Evolutionary conservation across 129 eudicot species (phyloP), one percentile per base, ranked within the genome.

Genomic region (Chrysanthemum makinoi): DNA sequence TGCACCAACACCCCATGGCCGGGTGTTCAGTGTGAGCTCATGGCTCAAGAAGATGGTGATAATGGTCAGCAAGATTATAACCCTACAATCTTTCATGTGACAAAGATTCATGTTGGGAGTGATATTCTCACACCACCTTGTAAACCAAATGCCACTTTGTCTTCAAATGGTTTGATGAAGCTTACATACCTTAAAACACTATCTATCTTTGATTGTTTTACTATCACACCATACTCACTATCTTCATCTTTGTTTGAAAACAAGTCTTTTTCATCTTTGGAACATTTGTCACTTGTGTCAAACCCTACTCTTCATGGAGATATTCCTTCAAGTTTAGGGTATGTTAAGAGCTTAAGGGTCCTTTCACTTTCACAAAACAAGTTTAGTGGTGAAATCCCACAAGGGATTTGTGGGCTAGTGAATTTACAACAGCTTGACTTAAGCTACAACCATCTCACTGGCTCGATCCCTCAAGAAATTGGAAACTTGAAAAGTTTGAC

Each of bases 1-100:
- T 87, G 93, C 72, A 84, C 93, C 13, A 82, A 84, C 39, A 87
- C 95, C 13, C 95, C 95, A 72, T 87, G 95, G 95, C 90, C 90
- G 30, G 95, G 95, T 69, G 79, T 87, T 12, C 87, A 85, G 39
- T 87, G 95, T 83, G 90, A 85, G 79, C 80, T 87, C 65, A 75
- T 79, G 76, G 82, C 54, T 78, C 82, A 78, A 78, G 82, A 78
- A 64, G 62, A 71, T 65, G 76, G 69, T 65, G 78, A 65, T 47
- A 64, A 75, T 60, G 79, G 74, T 50, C 72, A 26, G 48, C 77
- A 78, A 71, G 77, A 65, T 66, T 78, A 78, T 59, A 80, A 82
- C 82, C 74, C 83, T 20, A 75, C 80, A 64, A 75, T 71, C 76
- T 87, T 87, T 78, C 95, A 87, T 76, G 82, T 87, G 68, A 87